phyloP scores from a whole-genome alignment of 371 early-diverging fungal genomes.

The Cokeromyces recurvatus region DNA sequence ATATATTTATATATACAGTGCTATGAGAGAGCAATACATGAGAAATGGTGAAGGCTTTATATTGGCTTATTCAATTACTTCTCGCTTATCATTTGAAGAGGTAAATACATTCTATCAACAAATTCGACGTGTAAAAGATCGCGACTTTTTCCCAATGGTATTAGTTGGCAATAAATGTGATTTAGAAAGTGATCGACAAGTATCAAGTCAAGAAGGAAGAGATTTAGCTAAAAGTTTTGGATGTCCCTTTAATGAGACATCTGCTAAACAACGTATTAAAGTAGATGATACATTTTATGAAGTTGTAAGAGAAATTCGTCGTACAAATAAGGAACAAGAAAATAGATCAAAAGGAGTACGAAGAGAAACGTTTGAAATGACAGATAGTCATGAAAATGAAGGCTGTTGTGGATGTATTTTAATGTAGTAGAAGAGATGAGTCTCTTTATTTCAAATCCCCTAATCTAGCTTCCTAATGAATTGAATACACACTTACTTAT shows the following conservation, averaged over 20 bases:
- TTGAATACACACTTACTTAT: too few species aligned
- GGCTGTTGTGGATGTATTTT: constrained; percentile 18
- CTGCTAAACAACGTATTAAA: constrained; percentile 79
- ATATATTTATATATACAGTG: constrained; percentile 24
- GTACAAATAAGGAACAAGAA: constrained; percentile 60
- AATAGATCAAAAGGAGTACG: constrained; percentile 17
- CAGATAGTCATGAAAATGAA: constrained; percentile 6
- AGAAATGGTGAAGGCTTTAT: constrained; percentile 88
- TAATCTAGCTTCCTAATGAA: too few species aligned
- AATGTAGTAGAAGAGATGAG: constrained; percentile 9
- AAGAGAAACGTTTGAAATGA: constrained; percentile 19
- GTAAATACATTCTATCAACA: constrained; percentile 73
- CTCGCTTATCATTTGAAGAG: constrained; percentile 75
- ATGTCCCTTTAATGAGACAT: constrained; percentile 23
- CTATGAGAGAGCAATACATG: constrained; percentile 81
- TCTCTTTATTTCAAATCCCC: too few species aligned
- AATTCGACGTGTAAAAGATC: constrained; percentile 80
- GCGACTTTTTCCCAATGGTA: constrained; percentile 65
- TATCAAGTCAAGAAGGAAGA: constrained; percentile 39
- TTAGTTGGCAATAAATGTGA: constrained; percentile 70
- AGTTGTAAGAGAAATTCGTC: constrained; percentile 81
- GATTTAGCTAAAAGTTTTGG: constrained; percentile 24
- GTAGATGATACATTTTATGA: constrained; percentile 88
- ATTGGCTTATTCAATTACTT: constrained; percentile 75
- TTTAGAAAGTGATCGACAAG: constrained; percentile 44